Conservation (phyloP, 106 monocot species). For the Xerophyta viscosa region DNA sequence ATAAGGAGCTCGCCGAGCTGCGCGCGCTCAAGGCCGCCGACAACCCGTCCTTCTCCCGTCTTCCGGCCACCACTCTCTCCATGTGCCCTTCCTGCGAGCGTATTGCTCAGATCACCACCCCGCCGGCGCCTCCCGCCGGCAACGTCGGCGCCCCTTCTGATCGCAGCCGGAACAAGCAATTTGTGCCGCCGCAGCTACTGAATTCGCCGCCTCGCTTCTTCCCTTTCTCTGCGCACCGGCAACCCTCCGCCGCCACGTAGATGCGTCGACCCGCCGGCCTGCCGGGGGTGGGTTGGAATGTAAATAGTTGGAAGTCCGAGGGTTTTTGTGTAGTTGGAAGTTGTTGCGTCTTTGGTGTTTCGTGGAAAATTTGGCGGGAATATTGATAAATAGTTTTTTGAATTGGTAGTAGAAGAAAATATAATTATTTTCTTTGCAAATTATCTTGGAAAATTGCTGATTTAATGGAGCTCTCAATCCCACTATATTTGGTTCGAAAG, state of each 20-base stretch:
- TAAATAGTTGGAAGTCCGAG: not conserved
- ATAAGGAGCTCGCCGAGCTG: constrained; percentile 51
- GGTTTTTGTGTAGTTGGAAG: no score
- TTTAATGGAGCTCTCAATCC: no score
- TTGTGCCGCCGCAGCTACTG: not conserved
- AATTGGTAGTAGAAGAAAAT: no score
- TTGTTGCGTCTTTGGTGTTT: no score
- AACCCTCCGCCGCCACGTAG: not conserved
- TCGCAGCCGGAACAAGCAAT: not conserved
- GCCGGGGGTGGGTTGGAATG: not conserved
- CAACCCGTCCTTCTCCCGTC: constrained; percentile 40
- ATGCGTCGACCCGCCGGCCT: not conserved
- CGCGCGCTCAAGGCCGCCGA: constrained; percentile 37
- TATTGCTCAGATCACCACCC: constrained; percentile 13
- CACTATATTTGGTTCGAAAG: no score
- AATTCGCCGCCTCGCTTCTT: constrained; percentile 3
- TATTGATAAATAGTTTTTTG: no score
- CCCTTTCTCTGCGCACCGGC: not conserved
- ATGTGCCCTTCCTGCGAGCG: constrained; percentile 60
- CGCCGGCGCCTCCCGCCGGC: not conserved
- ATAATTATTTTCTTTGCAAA: no score
- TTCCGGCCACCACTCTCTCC: constrained; percentile 55
- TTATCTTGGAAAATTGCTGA: no score
- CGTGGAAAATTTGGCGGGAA: no score
- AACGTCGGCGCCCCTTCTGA: no score